Conservation (phyloP, 2,329 filamentous ascomycete genomes). For the Mariannaea sp. region DNA sequence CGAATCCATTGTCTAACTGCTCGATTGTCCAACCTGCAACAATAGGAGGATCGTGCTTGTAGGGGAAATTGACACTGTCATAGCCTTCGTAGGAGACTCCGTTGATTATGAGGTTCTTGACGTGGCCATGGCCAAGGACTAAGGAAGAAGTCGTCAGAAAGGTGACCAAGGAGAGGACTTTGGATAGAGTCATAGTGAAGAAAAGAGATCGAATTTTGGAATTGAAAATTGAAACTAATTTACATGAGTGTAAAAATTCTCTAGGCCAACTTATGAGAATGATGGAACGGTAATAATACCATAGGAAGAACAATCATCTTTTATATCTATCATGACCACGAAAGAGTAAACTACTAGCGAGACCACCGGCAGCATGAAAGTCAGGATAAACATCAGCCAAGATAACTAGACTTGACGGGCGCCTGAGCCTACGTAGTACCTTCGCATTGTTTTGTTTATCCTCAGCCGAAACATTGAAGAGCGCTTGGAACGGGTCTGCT, state of each 20-base stretch:
- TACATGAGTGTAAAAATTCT: conserved; percentile 18
- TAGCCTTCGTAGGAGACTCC: conserved; percentile 50
- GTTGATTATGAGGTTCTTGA: conserved; percentile 49
- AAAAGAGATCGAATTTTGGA: background rate
- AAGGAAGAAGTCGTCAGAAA: conserved; percentile 17
- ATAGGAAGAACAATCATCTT: background rate
- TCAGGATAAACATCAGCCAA: conserved; percentile 6
- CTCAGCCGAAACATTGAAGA: conserved; percentile 16
- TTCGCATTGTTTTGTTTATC: background rate
- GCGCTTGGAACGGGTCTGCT: conserved; percentile 22
- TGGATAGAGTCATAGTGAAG: conserved; percentile 16
- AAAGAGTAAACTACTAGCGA: background rate
- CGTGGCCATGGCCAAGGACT: conserved; percentile 48
- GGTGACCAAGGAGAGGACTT: conserved; percentile 3
- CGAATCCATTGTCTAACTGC: conserved; percentile 52
- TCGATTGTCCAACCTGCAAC: conserved; percentile 49
- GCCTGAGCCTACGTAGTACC: background rate
- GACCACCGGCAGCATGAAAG: background rate
- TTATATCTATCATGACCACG: conserved; percentile 18
- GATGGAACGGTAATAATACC: conserved; percentile 3
- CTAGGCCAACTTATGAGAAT: background rate
- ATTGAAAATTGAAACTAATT: conserved; percentile 1
- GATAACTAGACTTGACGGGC: conserved; percentile 27
- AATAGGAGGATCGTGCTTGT: conserved; percentile 43
- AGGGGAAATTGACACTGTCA: conserved; percentile 44